Evolutionary conservation across 306 rosid species (phyloP), one percentile per base, ranked within the genome.

Genomic region (Cicer yamashitae): DNA sequence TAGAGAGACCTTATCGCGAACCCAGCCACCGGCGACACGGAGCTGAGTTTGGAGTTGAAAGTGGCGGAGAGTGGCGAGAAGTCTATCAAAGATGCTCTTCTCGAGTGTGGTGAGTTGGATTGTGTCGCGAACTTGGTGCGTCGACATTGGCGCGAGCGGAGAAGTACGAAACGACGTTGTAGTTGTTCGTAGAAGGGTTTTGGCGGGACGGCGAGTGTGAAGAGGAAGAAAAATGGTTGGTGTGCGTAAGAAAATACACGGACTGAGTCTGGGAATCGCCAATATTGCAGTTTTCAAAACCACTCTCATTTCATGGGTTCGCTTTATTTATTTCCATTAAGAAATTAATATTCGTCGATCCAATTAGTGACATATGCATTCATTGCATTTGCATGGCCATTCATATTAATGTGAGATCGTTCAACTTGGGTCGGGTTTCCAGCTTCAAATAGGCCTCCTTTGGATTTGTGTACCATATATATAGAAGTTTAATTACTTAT

Each of bases 1-100:
- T 11, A 17, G 18, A 17, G 30, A 71, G 14, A 94, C 97, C 96
- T 94, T 91, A 70, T 94, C 98, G 37, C 97, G 96, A 47, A 94
- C 96, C 96, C 96, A 94, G 64, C 98, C 98, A 52, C 98, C 97
- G n/a, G 98, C 98, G 8, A 94, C 96, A 0, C 97, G 96, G 68
- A 94, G 98, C 78, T 94, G 89, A 66, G 84, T 88, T 43, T 79
- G 70, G 48, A 94, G 96, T 45, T 82, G 77, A 11, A 81, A 90
- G 77, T 84, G 91, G 47, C 79, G 82, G 40, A 91, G 91, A 47
- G 96, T 89, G 7, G 86, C 83, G 39, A 86, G 87, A 71, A 94
- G 97, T 64, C 94, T 78, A 6, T 91, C 82, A 51, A 94, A 94
- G 46, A 94, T 94, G 62, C 72, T 82, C 76, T 79, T 71, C 87